These are phyloP conservation scores for Dothistroma pini DNA, from an alignment of 2,329 filamentous ascomycete species.

Conservation along the genomic window DNA sequence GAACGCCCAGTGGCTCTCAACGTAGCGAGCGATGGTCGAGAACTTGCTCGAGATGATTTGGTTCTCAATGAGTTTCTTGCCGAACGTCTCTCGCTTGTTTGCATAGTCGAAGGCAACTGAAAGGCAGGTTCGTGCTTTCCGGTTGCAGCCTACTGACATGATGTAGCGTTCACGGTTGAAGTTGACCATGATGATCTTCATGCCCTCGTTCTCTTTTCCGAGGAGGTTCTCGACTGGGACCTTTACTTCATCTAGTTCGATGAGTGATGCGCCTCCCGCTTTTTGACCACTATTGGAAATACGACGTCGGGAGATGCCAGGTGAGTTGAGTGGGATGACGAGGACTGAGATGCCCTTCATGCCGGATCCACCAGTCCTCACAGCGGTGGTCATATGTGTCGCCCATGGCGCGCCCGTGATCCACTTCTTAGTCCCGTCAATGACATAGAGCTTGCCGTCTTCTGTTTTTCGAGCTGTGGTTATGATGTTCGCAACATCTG, in stretches of 20 bases:
- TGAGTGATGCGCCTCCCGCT: conserved; percentile 51
- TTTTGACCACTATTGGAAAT: conserved; percentile 66
- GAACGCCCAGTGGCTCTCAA: conserved; percentile 34
- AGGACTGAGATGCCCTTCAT: conserved; percentile 55
- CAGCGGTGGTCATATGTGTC: conserved; percentile 50
- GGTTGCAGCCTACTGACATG: conserved; percentile 55
- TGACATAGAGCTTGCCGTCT: conserved; percentile 53
- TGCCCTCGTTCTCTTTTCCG: conserved; percentile 54
- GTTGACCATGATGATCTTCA: conserved; percentile 56
- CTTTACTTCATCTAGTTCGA: conserved; percentile 54
- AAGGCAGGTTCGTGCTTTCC: conserved; percentile 46
- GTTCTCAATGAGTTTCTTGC: conserved; percentile 34
- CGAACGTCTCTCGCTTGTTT: conserved; percentile 34
- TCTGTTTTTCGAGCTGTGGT: conserved; percentile 52
- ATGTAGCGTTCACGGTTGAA: conserved; percentile 59
- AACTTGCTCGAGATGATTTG: conserved; percentile 36
- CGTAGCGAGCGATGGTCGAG: conserved; percentile 30
- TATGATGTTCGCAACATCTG: conserved; percentile 58
- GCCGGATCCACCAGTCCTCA: conserved; percentile 56
- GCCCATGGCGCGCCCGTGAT: conserved; percentile 54
- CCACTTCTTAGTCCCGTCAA: conserved; percentile 60
- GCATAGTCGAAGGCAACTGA: conserved; percentile 32
- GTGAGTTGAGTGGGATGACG: conserved; percentile 51
- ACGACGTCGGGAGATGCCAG: conserved; percentile 51
- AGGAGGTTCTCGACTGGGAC: conserved; percentile 54